A percentile compares a stretch with the other conserved stretches of the same genome.
These are phyloP conservation scores for Dalechampia spathulata DNA, from an alignment of 441 rosid species.

Conservation along the genomic window DNA sequence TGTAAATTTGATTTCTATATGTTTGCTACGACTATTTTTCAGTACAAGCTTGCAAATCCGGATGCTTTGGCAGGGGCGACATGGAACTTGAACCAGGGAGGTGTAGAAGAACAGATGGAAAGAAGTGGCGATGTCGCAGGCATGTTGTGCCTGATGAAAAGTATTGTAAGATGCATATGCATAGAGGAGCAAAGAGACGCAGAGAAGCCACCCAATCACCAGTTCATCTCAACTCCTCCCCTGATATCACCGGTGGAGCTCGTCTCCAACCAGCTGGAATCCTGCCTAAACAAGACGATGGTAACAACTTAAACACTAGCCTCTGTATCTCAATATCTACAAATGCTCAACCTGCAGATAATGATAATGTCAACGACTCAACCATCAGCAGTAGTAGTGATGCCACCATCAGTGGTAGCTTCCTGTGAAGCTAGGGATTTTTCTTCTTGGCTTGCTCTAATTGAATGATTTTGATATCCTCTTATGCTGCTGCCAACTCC, in stretches of 20 bases:
- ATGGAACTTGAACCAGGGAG: constrained; percentile 43
- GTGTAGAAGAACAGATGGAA: constrained; percentile 73
- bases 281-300: constrained; percentile 10
- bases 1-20: neutral
- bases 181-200: constrained; percentile 61
- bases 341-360: constrained; percentile 14
- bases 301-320: constrained; percentile 18
- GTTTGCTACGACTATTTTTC: constrained; percentile 4
- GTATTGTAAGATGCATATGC: constrained; percentile 57
- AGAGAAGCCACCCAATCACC: constrained; percentile 14
- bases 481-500: too few species aligned
- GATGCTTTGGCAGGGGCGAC: constrained; percentile 19
- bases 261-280: neutral
- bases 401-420: constrained; percentile 38
- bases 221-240: constrained; percentile 3
- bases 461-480: too few species aligned
- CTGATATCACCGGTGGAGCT: neutral
- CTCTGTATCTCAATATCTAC: constrained; percentile 33
- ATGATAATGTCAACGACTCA: constrained; percentile 21
- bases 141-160: constrained; percentile 45
- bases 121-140: constrained; percentile 58
- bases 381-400: constrained; percentile 42
- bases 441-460: constrained; percentile 11
- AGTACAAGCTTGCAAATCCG: constrained; percentile 27
- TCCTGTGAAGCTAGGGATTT: constrained; percentile 18